These are phyloP conservation scores for Beta corolliflora DNA, from an alignment of 179 eudicot genomes.

Conservation along the genomic window DNA sequence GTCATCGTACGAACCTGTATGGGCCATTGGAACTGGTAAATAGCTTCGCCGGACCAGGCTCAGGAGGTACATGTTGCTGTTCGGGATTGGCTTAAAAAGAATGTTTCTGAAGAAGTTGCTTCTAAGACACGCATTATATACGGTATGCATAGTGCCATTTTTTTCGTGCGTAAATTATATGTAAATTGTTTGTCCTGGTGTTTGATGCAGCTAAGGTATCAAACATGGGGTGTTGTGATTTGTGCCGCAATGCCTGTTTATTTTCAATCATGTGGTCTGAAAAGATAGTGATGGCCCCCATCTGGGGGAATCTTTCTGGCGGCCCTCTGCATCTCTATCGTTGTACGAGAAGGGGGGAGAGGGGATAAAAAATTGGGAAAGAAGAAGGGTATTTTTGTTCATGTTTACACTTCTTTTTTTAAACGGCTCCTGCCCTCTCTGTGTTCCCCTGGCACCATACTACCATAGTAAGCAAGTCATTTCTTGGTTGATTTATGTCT, in stretches of 20 bases:
- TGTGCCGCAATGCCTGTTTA: background rate
- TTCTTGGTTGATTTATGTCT: background rate
- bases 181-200: conserved; percentile 1
- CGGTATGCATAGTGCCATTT: conserved; percentile 45
- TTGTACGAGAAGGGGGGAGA: background rate
- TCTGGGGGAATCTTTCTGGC: background rate
- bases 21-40: conserved; percentile 99
- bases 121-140: conserved; percentile 95
- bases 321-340: background rate
- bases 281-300: background rate
- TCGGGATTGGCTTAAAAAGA: conserved; percentile 92
- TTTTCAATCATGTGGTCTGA: background rate
- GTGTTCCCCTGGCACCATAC: background rate
- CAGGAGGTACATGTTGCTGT: conserved; percentile 93
- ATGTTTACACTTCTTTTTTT: background rate
- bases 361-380: background rate
- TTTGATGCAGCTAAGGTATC: background rate
- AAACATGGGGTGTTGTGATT: background rate
- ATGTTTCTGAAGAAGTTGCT: conserved; percentile 92
- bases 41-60: conserved; percentile 92
- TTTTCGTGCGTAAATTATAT: background rate
- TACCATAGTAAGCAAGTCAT: background rate
- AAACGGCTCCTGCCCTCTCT: background rate
- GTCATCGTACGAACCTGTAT: conserved; percentile 97
- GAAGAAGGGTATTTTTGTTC: background rate